Evolutionary conservation across 225 moss, liverwort and hornwort genomes (phyloP).

Genomic region (Antitrichia curtipendula): DNA sequence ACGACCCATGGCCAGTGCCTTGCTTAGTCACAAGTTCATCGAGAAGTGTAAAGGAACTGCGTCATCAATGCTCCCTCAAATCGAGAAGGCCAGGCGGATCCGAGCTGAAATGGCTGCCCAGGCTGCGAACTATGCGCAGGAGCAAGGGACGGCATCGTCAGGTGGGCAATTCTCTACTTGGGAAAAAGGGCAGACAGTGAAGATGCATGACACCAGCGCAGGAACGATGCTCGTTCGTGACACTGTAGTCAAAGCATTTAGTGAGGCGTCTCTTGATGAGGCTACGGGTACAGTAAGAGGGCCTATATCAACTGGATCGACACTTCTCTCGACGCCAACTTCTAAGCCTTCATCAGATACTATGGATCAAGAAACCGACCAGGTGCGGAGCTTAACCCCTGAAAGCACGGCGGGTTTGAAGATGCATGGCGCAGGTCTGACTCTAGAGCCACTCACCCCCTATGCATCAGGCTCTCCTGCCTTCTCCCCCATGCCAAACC

Average conservation of each 20-base stretch:
- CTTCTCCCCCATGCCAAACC: conserved; percentile 31
- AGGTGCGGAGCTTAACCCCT: conserved; percentile 1
- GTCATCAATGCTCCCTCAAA: conserved; percentile 87
- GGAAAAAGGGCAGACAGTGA: conserved; percentile 97
- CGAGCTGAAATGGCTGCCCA: conserved; percentile 81
- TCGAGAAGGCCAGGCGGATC: conserved; percentile 70
- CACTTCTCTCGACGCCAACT: neutral
- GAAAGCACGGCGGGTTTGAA: neutral
- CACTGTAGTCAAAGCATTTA: conserved; percentile 46
- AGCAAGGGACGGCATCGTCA: conserved; percentile 76
- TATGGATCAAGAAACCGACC: conserved; percentile 13
- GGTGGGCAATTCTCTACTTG: conserved; percentile 83
- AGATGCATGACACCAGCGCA: conserved; percentile 84
- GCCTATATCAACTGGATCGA: conserved; percentile 1
- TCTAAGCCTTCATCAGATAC: conserved; percentile 6
- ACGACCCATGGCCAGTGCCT: conserved; percentile 75
- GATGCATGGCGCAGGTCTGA: conserved; percentile 10
- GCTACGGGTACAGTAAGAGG: conserved; percentile 12
- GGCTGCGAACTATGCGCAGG: conserved; percentile 57
- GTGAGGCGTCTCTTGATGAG: conserved; percentile 13
- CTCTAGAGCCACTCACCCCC: conserved; percentile 21
- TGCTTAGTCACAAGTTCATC: conserved; percentile 91
- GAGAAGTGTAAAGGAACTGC: conserved; percentile 94
- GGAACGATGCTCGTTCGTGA: conserved; percentile 89
- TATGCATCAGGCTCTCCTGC: conserved; percentile 2